Evolutionary conservation across 306 rosid species (phyloP), one percentile per base, ranked within the genome.

Genomic region (Inga leiocalycina): DNA sequence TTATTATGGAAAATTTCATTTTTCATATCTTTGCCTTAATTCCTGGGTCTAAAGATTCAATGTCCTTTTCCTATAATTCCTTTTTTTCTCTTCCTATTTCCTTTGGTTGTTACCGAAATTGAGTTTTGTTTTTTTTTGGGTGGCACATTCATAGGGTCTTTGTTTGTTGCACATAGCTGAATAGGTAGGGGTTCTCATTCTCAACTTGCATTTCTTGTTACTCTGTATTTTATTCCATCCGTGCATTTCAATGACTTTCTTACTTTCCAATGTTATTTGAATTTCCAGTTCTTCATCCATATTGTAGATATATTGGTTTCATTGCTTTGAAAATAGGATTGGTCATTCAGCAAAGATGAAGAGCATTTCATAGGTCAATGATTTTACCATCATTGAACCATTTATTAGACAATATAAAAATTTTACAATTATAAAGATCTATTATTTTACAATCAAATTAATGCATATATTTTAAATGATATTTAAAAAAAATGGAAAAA

Each of bases 171-270:
- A 32, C 48, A 19, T 61, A 27, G 27, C 62, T 71, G 44, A 71
- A 71, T 57, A 61, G 78, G 44, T 44, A 57, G 45, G 71, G 78
- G 44, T 44, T 71, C 11, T 17, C 35, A 70, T 59, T 80, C 75
- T 44, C 15, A 39, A 39, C 10, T 34, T 80, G 61, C 62, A 57
- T 43, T 56, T 30, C 68, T 44, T 71, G 17, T 71, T 5, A 32
- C 10, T 71, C 10, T 57, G 35, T 71, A 80, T 27, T 57, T 80
- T 11, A 19, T 71, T 80, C 62, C 22, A 43, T 17, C 48, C 27
- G 14, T 41, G 8, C 71, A 5, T 71, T 70, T 51, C 19, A 75
- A 41, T 41, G 14, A 41, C 62, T 71, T 37, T 68, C 48, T 17
- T 39, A 10, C 19, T 39, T 39, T 69, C 32, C 51, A 19, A 17